Evolutionary conservation across 1,139 yeast species (phyloP).

Genomic region (Candida labiduridarum): DNA sequence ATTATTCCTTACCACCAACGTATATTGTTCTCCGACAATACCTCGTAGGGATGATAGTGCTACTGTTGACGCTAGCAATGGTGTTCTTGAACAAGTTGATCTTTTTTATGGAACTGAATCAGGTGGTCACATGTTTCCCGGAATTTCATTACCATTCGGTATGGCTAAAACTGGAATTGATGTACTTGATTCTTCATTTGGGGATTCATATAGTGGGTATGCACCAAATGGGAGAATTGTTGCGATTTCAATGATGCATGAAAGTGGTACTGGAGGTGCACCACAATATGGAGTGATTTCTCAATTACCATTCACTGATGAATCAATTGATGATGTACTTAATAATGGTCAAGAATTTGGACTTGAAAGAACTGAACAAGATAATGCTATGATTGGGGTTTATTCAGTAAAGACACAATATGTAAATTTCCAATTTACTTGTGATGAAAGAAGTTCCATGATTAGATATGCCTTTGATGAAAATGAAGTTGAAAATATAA

Average conservation of each 20-base stretch:
- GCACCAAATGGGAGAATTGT: conserved; percentile 30
- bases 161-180: conserved; percentile 44
- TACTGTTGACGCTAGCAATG: not conserved
- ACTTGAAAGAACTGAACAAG: conserved; percentile 19
- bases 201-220: conserved; percentile 38
- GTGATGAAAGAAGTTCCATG: conserved; percentile 29
- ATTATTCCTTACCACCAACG: not conserved
- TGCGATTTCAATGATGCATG: conserved; percentile 44
- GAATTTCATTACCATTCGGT: conserved; percentile 40
- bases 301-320: conserved; percentile 29
- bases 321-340: conserved; percentile 9
- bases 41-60: too few species aligned
- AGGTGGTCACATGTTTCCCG: conserved; percentile 43
- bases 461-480: conserved; percentile 25
- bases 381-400: conserved; percentile 27
- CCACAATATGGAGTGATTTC: conserved; percentile 37
- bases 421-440: conserved; percentile 28
- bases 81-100: conserved; percentile 25
- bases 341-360: conserved; percentile 12
- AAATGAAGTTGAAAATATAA: conserved; percentile 9
- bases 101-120: conserved; percentile 36
- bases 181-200: conserved; percentile 21
- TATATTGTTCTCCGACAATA: conserved; percentile 1
- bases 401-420: conserved; percentile 26
- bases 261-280: conserved; percentile 44